Conservation (phyloP, 345 rosid species). For the Euphorbia pulcherrima region DNA sequence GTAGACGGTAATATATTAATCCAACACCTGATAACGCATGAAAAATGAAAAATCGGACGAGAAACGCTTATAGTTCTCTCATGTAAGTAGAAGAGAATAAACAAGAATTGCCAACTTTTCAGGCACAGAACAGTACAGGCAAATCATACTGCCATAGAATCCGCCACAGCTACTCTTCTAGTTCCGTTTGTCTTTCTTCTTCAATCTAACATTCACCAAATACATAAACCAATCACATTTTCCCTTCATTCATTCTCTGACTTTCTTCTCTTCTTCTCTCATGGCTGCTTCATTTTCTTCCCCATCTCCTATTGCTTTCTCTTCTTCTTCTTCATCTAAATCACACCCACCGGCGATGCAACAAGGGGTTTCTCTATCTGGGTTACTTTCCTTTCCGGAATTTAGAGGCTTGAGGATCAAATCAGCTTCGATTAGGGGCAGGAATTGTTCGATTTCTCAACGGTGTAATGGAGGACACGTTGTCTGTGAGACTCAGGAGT, state of each 20-base stretch:
- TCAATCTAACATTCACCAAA: neutral
- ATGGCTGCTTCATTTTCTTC: conserved; percentile 24
- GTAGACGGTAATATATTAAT: too few species aligned
- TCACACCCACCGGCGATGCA: conserved; percentile 25
- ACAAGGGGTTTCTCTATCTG: conserved; percentile 19
- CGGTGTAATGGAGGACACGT: conserved; percentile 23
- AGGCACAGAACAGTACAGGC: too few species aligned
- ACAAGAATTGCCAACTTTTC: too few species aligned
- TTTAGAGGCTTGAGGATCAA: conserved; percentile 47
- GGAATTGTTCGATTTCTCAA: conserved; percentile 31
- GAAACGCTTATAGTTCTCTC: too few species aligned
- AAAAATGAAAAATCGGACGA: too few species aligned
- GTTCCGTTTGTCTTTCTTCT: neutral
- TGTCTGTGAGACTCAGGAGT: conserved; percentile 55
- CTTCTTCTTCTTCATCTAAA: conserved; percentile 28
- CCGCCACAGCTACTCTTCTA: too few species aligned
- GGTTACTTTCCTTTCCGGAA: conserved; percentile 31
- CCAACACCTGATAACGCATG: too few species aligned
- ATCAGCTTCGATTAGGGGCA: conserved; percentile 26
- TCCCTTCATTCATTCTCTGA: neutral
- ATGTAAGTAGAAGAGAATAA: too few species aligned
- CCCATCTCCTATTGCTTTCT: conserved; percentile 14
- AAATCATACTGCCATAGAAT: too few species aligned
- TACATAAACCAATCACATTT: neutral
- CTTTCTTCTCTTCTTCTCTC: neutral